A percentile compares a stretch with the other conserved stretches of the same genome.
Evolutionary conservation across 2,329 filamentous ascomycete genomes (phyloP).

Genomic region (Aspergillus amoenus): DNA sequence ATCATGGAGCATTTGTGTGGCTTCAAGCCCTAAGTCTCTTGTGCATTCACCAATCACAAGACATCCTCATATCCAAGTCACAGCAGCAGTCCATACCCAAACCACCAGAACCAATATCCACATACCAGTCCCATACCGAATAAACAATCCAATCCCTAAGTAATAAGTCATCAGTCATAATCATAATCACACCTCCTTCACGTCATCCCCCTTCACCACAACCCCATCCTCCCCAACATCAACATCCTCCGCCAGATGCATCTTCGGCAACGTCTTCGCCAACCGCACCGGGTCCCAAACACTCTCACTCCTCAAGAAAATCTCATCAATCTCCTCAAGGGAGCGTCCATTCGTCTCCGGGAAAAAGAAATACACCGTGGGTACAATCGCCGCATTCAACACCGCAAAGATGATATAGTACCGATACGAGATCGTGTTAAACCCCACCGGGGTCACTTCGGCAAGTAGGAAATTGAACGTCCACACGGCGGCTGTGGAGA

Average conservation of each 20-base stretch:
- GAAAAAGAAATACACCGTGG: conserved; percentile 38
- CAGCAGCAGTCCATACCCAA: too few species aligned
- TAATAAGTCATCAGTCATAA: background rate
- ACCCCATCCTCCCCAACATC: background rate
- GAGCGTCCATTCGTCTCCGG: conserved; percentile 41
- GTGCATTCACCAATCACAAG: too few species aligned
- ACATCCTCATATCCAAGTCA: too few species aligned
- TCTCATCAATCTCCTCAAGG: conserved; percentile 41
- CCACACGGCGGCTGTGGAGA: conserved; percentile 51
- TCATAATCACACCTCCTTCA: background rate
- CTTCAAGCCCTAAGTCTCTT: too few species aligned
- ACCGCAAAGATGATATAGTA: conserved; percentile 48
- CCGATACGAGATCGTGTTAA: conserved; percentile 48
- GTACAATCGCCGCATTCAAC: conserved; percentile 36
- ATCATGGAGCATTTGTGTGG: too few species aligned
- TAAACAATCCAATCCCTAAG: too few species aligned
- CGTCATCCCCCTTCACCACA: background rate
- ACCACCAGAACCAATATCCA: too few species aligned
- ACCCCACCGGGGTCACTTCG: conserved; percentile 38
- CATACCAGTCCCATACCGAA: too few species aligned
- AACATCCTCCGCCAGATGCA: conserved; percentile 16
- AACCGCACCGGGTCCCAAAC: conserved; percentile 10
- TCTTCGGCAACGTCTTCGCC: conserved; percentile 18
- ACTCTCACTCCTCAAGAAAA: conserved; percentile 28
- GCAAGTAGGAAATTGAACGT: conserved; percentile 39